Conservation (phyloP, 768 basidiomycete genomes). For the Pleurotus citrinopileatus region DNA sequence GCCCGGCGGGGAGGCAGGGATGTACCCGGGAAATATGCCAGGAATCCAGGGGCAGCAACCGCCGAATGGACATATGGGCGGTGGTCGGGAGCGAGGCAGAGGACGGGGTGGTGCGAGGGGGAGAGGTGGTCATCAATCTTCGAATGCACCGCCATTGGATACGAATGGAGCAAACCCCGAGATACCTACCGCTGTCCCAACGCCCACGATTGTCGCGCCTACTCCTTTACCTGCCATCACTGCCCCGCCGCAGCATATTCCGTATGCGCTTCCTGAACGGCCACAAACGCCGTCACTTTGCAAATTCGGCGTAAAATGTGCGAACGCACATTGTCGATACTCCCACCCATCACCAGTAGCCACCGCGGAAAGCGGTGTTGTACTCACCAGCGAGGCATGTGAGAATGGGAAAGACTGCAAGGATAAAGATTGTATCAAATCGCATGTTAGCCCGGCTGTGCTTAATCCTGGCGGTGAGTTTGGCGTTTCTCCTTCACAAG, state of each 20-base stretch:
- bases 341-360: slow-evolving; percentile 98
- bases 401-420: slow-evolving; percentile 86
- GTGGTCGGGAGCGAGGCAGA: slow-evolving; percentile 29
- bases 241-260: slow-evolving; percentile 33
- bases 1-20: slow-evolving; percentile 47
- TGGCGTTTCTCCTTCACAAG: slow-evolving; percentile 9
- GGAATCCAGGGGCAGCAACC: slow-evolving; percentile 32
- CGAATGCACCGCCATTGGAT: slow-evolving; percentile 13
- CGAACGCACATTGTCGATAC: slow-evolving; percentile 84
- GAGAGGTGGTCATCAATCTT: slow-evolving; percentile 38
- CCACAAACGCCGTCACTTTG: slow-evolving; percentile 89
- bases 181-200: slow-evolving; percentile 12
- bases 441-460: slow-evolving; percentile 87
- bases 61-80: slow-evolving; percentile 24
- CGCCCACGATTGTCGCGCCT: slow-evolving; percentile 15
- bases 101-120: slow-evolving; percentile 48
- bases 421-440: slow-evolving; percentile 91
- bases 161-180: background rate
- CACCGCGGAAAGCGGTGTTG: slow-evolving; percentile 91
- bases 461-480: slow-evolving; percentile 59
- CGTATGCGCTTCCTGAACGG: slow-evolving; percentile 66
- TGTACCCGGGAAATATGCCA: slow-evolving; percentile 41
- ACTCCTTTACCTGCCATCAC: slow-evolving; percentile 21
- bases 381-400: slow-evolving; percentile 91
- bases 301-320: slow-evolving; percentile 91